Evolutionary conservation across 2,329 filamentous ascomycete genomes (phyloP).

Genomic region (Verticillium tricorpus): DNA sequence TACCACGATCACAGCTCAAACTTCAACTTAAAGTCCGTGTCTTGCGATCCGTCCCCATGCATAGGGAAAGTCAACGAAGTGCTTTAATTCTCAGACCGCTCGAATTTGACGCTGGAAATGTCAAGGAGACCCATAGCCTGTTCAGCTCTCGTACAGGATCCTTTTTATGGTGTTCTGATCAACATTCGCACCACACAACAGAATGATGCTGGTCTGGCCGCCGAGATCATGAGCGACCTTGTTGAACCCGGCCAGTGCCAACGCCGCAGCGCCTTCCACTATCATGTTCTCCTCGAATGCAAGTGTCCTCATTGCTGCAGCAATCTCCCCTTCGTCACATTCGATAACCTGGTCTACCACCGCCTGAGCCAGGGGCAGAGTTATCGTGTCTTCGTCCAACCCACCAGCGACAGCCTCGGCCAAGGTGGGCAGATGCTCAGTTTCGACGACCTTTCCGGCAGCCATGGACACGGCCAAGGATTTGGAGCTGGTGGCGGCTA

Average conservation of each 20-base stretch:
- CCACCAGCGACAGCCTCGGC: conserved; percentile 19
- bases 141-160: background rate
- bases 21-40: no score
- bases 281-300: conserved; percentile 19
- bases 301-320: conserved; percentile 8
- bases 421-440: conserved; percentile 16
- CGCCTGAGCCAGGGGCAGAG: conserved; percentile 12
- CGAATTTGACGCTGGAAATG: background rate
- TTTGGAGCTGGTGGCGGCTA: conserved; percentile 16
- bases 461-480: conserved; percentile 16
- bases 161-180: conserved; percentile 3
- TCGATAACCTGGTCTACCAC: conserved; percentile 18
- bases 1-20: no score
- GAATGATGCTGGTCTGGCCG: conserved; percentile 14
- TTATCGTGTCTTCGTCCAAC: conserved; percentile 17
- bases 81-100: no score
- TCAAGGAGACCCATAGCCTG: background rate
- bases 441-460: conserved; percentile 15
- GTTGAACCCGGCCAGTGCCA: conserved; percentile 17
- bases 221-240: conserved; percentile 7
- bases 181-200: conserved; percentile 15
- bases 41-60: no score
- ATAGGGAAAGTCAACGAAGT: no score
- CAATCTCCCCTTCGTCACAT: conserved; percentile 15
- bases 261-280: conserved; percentile 17